Conservation (phyloP, 169 alveolate genomes). For the Babesia bovis region DNA sequence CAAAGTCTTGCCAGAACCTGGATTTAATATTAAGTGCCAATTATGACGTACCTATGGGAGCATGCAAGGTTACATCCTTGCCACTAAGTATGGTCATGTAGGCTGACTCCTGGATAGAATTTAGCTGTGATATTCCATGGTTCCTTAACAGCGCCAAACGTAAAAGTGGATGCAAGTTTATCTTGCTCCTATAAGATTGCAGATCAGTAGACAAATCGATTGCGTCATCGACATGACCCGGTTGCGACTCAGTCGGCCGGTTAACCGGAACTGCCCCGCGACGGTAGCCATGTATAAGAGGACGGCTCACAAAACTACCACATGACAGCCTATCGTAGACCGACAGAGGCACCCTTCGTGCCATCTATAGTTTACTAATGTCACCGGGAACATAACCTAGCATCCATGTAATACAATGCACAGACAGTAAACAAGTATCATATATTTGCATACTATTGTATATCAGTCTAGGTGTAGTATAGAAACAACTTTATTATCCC, state of each 20-base stretch:
- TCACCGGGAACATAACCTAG: no score
- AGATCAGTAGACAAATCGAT: background rate
- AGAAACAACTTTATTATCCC: no score
- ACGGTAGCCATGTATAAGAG: conserved; percentile 12
- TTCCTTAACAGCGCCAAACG: conserved; percentile 35
- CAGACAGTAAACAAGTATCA: no score
- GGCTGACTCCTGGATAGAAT: conserved; percentile 63
- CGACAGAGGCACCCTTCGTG: conserved; percentile 8
- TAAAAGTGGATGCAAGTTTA: conserved; percentile 50
- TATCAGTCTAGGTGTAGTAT: no score
- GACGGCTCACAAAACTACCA: conserved; percentile 19
- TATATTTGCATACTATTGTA: no score
- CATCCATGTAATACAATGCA: no score
- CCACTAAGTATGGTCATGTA: conserved; percentile 75
- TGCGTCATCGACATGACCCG: background rate
- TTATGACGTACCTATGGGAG: conserved; percentile 44
- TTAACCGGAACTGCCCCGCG: background rate
- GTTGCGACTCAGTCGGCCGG: background rate
- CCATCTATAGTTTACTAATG: no score
- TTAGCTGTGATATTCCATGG: conserved; percentile 56
- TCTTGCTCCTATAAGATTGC: background rate
- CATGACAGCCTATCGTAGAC: conserved; percentile 25
- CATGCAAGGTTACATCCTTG: conserved; percentile 70
- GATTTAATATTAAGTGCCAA: background rate
- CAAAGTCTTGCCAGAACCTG: conserved; percentile 77